These are phyloP conservation scores for Graphiopsis chlorocephala DNA, from an alignment of 2,329 filamentous ascomycete genomes.

Conservation along the genomic window DNA sequence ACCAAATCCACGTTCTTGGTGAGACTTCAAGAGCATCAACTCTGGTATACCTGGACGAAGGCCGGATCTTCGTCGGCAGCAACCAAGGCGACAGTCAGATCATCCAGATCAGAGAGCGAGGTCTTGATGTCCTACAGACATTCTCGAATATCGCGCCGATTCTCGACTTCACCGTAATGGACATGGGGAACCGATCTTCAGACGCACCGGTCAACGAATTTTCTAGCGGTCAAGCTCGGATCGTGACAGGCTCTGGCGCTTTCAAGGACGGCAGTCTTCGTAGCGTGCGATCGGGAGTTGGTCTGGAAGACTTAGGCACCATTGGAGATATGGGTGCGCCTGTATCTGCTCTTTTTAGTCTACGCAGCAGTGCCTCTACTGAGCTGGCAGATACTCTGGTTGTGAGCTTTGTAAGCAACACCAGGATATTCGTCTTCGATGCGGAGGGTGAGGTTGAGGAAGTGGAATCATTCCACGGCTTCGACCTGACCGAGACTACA, in stretches of 20 bases:
- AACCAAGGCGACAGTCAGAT: slow-evolving; percentile 92
- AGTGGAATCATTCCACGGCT: slow-evolving; percentile 69
- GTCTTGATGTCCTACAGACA: slow-evolving; percentile 68
- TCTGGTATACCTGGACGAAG: slow-evolving; percentile 72
- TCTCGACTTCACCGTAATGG: slow-evolving; percentile 92
- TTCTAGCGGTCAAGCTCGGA: slow-evolving; percentile 87
- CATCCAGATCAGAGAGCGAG: slow-evolving; percentile 57
- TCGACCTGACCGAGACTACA: slow-evolving; percentile 68
- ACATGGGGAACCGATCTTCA: slow-evolving; percentile 81
- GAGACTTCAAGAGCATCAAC: slow-evolving; percentile 72
- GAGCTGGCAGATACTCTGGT: slow-evolving; percentile 66
- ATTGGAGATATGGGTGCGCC: slow-evolving; percentile 68
- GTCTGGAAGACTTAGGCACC: slow-evolving; percentile 80
- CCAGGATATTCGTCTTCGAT: slow-evolving; percentile 76
- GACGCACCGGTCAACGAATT: slow-evolving; percentile 83
- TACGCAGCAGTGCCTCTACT: slow-evolving; percentile 71
- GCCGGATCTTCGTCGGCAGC: slow-evolving; percentile 80
- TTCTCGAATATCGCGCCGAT: slow-evolving; percentile 86
- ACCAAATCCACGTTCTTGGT: slow-evolving; percentile 67
- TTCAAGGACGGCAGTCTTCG: slow-evolving; percentile 84
- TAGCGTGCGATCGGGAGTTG: slow-evolving; percentile 90
- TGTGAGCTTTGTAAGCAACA: slow-evolving; percentile 79
- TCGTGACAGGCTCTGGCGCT: slow-evolving; percentile 89
- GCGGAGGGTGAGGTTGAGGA: slow-evolving; percentile 79
- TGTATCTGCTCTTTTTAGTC: slow-evolving; percentile 43